These are phyloP conservation scores for Thermomucor indicae-seudaticae DNA, from an alignment of 371 early-diverging fungal species.

Conservation along the genomic window DNA sequence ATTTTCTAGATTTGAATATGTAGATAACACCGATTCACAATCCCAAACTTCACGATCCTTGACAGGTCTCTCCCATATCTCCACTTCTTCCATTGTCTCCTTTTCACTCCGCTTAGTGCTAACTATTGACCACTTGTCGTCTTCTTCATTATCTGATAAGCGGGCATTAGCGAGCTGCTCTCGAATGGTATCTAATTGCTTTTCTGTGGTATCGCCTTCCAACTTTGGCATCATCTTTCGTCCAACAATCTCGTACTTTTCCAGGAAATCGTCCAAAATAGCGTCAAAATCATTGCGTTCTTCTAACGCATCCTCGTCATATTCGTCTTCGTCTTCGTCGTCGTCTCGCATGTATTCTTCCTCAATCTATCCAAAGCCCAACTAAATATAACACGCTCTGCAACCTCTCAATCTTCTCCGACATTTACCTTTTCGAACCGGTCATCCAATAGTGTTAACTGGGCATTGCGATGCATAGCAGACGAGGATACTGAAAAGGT, in stretches of 20 bases:
- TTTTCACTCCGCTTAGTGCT: slow-evolving; percentile 22
- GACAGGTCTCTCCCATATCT: slow-evolving; percentile 14
- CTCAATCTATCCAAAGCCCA: slow-evolving; percentile 44
- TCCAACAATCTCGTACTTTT: slow-evolving; percentile 79
- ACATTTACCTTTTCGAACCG: slow-evolving; percentile 77
- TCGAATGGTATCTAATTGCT: slow-evolving; percentile 70
- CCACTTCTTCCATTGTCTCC: slow-evolving; percentile 5
- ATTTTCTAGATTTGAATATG: slow-evolving; percentile 83
- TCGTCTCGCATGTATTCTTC: slow-evolving; percentile 76
- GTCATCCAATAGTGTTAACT: slow-evolving; percentile 86
- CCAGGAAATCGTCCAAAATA: slow-evolving; percentile 88
- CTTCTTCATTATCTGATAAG: slow-evolving; percentile 29
- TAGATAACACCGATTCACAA: slow-evolving; percentile 74
- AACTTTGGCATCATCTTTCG: slow-evolving; percentile 60
- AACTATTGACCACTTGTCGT: slow-evolving; percentile 14
- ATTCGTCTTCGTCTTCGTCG: slow-evolving; percentile 55
- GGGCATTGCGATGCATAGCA: slow-evolving; percentile 86
- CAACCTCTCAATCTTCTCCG: neutral
- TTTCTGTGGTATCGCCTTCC: slow-evolving; percentile 59
- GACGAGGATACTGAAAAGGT: slow-evolving; percentile 87
- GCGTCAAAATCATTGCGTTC: slow-evolving; percentile 63
- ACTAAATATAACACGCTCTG: no score
- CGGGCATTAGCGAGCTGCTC: slow-evolving; percentile 49
- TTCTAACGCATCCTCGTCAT: slow-evolving; percentile 26
- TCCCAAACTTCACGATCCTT: slow-evolving; percentile 71